These are phyloP conservation scores for Cercophora newfieldiana DNA, from an alignment of 495 filamentous ascomycete species.

Conservation along the genomic window DNA sequence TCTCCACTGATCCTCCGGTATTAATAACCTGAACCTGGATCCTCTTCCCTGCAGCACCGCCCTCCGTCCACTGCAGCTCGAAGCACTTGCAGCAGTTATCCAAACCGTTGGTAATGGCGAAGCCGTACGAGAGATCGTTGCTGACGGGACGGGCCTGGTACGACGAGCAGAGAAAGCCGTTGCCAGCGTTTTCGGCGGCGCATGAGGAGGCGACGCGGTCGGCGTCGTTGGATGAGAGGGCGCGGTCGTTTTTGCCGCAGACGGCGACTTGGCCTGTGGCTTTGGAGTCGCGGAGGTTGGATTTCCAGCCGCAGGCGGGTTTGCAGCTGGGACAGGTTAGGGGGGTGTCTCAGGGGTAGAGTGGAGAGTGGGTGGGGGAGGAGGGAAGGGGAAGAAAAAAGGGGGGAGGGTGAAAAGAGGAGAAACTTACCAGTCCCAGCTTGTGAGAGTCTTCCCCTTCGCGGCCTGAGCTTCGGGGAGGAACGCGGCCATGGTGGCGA, in stretches of 20 bases:
- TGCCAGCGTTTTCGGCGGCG: conserved; percentile 6
- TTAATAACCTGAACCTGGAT: conserved; percentile 26
- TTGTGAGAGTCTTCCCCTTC: conserved; percentile 14
- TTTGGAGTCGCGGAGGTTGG: conserved; percentile 8
- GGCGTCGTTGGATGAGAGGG: conserved; percentile 6
- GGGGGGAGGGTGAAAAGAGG: neutral
- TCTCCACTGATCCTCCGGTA: conserved; percentile 9
- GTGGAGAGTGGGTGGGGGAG: too few relatives aligned
- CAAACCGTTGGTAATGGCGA: conserved; percentile 22
- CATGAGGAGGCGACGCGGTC: conserved; percentile 14
- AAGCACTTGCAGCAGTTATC: conserved; percentile 30
- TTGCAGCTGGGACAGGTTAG: conserved; percentile 22
- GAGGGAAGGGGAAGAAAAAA: neutral
- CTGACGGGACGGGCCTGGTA: conserved; percentile 19
- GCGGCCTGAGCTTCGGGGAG: neutral
- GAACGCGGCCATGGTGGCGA: neutral
- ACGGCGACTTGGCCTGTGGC: conserved; percentile 13
- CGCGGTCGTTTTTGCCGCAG: conserved; percentile 16
- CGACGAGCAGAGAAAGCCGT: conserved; percentile 23
- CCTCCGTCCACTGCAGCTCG: conserved; percentile 19
- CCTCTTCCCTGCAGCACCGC: conserved; percentile 16
- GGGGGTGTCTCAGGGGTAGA: neutral
- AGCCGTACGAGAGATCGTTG: conserved; percentile 18
- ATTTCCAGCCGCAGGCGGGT: conserved; percentile 24
- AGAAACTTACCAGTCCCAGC: conserved; percentile 28